Base-by-base conservation (phyloP, 768 basidiomycete genomes). In the Pulveroboletus sp. region DNA sequence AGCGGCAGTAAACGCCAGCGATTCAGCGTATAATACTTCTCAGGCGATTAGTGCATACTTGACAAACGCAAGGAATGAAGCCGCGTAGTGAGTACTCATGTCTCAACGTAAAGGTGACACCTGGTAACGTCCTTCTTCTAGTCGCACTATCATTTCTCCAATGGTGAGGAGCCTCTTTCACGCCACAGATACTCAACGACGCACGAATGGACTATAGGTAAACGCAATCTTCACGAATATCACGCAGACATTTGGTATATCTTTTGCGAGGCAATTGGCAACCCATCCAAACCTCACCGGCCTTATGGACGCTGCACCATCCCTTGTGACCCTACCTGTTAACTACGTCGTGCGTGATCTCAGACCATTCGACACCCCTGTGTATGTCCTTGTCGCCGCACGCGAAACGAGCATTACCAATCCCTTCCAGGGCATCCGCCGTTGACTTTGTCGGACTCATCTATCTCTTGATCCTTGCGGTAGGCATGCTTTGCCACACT, bases 281-380 rank as follows among this genome's bases (percentile, higher is more conserved):
- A 50, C 46, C 26, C 46, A 49, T 17, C 38, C 64, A n/a, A 64
- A 69, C 49, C 39, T 71, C 24, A 10, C 73, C 0, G 40, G 62
- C 2, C 55, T 86, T 24, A 64, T 82, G 24, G 52, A 60, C 30
- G 69, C 47, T 1, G 79, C 82, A 1, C 82, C 84, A 0, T 67
- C 71, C 46, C 73, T 78, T 5, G 61, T 85, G 28, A 63, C 73
- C 2, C 49, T 70, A 9, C 82, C 84, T 1, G 59, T 83, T 6
- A 68, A 60, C 31, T 84, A 76, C 55, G 73, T 64, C 1, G 41
- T 80, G 8, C 39, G 69, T 46, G 83, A 85, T 51, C 51, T 81
- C 2, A 65, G 72, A 15, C 81, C 84, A 0, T 86, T 84, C 49
- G 74, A 84, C 54, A 61, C 75, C 11, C 77, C 82, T 21, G 76